Evolutionary conservation across 2,329 filamentous ascomycete species (phyloP), one percentile per base, ranked within the genome.

Genomic region (Rutstroemia sp.): DNA sequence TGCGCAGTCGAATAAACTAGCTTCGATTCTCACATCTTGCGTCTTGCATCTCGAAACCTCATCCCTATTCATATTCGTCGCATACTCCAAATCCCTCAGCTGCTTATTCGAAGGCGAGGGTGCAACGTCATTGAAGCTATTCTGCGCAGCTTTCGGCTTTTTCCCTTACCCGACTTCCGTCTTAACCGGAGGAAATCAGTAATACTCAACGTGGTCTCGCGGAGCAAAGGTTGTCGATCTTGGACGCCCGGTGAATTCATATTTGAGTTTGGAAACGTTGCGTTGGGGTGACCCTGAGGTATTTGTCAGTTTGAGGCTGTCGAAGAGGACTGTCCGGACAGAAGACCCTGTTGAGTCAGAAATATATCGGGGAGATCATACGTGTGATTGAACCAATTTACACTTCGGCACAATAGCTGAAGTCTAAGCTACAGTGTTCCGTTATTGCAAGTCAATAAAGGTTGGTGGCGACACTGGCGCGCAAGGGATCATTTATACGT

Each of bases 401-500:
- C 27, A 25, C 19, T 17, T 51, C 44, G 46, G 51, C 27, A n/a
- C 34, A 16, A 16, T 40, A n/a, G 38, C 23, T 47, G 38, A 51
- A 51, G 48, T 45, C 17, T 5, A 34, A 40, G 42, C 23, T 17
- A 46, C 48, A 57, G 46, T 57, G 19, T 34, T 34, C 42, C 38
- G 53, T 56, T 51, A 60, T 60, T 58, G 55, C 55, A 49, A 60
- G 23, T 53, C 45, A 42, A 44, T 40, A 63, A 58, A 58, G 54
- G 56, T 56, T 59, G 53, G 60, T 58, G 49, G 50, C 38, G 27
- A 44, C 36, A 59, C 34, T 45, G 56, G 57, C 54, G 54, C 56
- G 58, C 19, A 48, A 58, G 54, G 47, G 59, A 59, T 57, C 53
- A 51, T 63, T 60, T 63, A 65, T 64, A 65, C 54, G 59, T 62